These are phyloP conservation scores for Eucalyptus camaldulensis DNA, from an alignment of 345 rosid genomes.

Conservation along the genomic window DNA sequence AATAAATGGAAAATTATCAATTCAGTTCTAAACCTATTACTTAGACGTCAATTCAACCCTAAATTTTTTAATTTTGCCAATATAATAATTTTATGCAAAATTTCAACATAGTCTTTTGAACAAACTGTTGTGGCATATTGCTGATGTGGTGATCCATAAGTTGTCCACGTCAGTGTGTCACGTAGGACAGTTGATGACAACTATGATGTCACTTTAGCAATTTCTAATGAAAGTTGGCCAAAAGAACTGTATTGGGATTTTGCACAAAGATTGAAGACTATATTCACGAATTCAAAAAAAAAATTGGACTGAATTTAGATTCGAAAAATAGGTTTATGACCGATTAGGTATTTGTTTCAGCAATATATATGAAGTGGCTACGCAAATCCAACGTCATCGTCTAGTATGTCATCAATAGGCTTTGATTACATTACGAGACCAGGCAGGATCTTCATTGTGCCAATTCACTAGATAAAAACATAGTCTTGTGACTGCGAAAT, in stretches of 20 bases:
- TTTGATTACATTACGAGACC: too few species aligned
- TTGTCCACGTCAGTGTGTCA: background rate
- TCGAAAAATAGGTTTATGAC: background rate
- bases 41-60: background rate
- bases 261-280: background rate
- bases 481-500: too few species aligned
- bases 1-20: too few species aligned
- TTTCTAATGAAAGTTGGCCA: accelerated
- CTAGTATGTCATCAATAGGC: too few species aligned
- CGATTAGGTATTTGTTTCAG: background rate
- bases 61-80: background rate
- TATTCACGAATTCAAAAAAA: background rate
- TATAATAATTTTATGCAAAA: background rate
- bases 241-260: background rate
- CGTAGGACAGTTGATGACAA: accelerated
- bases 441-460: too few species aligned
- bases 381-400: too few species aligned
- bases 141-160: background rate
- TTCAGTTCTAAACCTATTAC: background rate
- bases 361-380: too few species aligned
- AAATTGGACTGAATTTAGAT: accelerated
- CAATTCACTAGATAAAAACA: too few species aligned
- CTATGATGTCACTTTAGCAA: accelerated
- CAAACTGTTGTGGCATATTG: background rate
- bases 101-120: background rate